Percentiles rank a stretch among this genome's conserved stretches.
Evolutionary conservation across 2,329 filamentous ascomycete genomes (phyloP).

Genomic region (Cladosporium austrohemisphaericum): DNA sequence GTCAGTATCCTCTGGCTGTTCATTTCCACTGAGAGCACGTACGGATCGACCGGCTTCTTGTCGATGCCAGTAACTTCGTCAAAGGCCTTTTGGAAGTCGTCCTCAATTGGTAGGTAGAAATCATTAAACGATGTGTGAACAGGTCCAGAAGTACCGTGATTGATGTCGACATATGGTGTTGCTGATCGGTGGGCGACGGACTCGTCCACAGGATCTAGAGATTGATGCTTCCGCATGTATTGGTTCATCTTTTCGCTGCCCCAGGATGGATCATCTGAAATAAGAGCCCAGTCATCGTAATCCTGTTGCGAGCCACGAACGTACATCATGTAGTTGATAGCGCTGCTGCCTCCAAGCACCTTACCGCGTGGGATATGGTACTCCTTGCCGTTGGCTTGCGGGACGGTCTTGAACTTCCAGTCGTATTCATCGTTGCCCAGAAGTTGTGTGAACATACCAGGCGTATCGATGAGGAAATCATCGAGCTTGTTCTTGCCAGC

Average conservation of each 20-base stretch:
- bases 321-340: conserved; percentile 39
- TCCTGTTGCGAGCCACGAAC: conserved; percentile 44
- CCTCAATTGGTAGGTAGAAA: conserved; percentile 33
- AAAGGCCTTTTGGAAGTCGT: conserved; percentile 35
- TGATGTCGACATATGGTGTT: conserved; percentile 32
- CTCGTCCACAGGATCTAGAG: conserved; percentile 32
- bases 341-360: conserved; percentile 38
- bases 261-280: conserved; percentile 43
- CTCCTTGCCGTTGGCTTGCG: conserved; percentile 19
- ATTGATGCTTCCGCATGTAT: conserved; percentile 42
- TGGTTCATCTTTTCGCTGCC: conserved; percentile 45
- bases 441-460: conserved; percentile 22
- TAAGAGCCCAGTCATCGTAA: conserved; percentile 46
- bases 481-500: conserved; percentile 26
- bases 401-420: conserved; percentile 29
- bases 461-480: conserved; percentile 24
- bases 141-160: conserved; percentile 35
- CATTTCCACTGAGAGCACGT: neutral
- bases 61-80: conserved; percentile 32
- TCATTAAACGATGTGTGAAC: conserved; percentile 36
- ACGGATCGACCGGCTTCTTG: conserved; percentile 35
- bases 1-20: neutral
- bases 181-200: conserved; percentile 26
- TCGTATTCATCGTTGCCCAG: conserved; percentile 20
- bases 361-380: conserved; percentile 33